Conservation (phyloP, 176 grass and related monocot species). For the Themeda triandra region DNA sequence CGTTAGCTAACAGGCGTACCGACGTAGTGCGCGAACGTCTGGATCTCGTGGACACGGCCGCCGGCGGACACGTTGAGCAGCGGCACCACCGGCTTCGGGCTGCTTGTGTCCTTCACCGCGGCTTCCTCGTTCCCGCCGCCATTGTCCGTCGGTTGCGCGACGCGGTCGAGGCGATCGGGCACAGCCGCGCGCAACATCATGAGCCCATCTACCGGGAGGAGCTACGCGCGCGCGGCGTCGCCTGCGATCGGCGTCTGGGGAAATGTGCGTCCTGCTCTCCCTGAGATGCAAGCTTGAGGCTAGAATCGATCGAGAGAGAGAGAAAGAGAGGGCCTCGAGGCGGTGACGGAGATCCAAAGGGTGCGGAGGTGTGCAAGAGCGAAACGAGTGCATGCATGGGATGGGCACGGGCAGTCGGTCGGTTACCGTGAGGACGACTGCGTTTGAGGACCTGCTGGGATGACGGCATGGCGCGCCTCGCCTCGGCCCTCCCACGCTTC, state of each 20-base stretch:
- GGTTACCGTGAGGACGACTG: too few species aligned
- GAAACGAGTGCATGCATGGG: slow-evolving; percentile 12
- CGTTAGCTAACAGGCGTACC: too few species aligned
- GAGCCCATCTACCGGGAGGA: slow-evolving; percentile 8
- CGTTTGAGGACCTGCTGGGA: too few species aligned
- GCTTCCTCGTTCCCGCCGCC: neutral
- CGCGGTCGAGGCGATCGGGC: neutral
- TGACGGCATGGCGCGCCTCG: too few species aligned
- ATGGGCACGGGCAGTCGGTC: neutral
- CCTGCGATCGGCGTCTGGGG: neutral
- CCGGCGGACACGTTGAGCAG: slow-evolving; percentile 39
- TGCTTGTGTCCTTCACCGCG: neutral
- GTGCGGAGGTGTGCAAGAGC: slow-evolving; percentile 18
- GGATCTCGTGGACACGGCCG: slow-evolving; percentile 56
- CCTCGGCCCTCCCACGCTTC: too few species aligned
- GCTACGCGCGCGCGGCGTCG: neutral
- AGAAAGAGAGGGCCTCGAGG: neutral
- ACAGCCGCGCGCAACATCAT: neutral
- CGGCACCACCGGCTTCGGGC: slow-evolving; percentile 32
- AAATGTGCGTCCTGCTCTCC: neutral
- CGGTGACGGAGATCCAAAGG: neutral
- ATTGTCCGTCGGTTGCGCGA: neutral
- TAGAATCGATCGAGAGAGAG: slow-evolving; percentile 2
- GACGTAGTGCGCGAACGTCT: slow-evolving; percentile 79
- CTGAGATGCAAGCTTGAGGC: slow-evolving; percentile 24